Evolutionary conservation across 129 eudicot species (phyloP).

Genomic region (Chrysanthemum seticuspe): DNA sequence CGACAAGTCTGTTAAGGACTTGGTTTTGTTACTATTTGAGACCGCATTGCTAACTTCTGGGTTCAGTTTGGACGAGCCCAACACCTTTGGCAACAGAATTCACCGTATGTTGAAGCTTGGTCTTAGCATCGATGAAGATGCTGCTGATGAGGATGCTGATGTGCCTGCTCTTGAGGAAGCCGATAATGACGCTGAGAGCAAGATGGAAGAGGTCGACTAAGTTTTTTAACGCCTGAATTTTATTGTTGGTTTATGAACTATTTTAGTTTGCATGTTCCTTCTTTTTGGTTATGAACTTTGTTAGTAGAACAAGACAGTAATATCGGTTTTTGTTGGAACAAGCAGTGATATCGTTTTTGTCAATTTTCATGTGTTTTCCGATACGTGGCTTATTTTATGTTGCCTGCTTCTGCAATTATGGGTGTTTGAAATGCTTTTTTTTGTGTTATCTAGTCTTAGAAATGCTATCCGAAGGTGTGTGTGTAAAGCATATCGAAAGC

Average conservation of each 20-base stretch:
- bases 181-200: constrained; percentile 82
- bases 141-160: constrained; percentile 58
- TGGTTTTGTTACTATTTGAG: constrained; percentile 85
- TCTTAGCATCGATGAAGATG: constrained; percentile 91
- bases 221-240: neutral
- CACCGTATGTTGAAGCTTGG: constrained; percentile 95
- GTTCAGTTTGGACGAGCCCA: constrained; percentile 93
- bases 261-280: neutral
- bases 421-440: too few species aligned
- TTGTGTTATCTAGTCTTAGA: too few species aligned
- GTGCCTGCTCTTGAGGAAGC: constrained; percentile 88
- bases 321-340: neutral
- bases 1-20: constrained; percentile 89
- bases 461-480: too few species aligned
- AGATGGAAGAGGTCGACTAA: constrained; percentile 99
- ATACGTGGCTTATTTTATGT: too few species aligned
- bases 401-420: too few species aligned
- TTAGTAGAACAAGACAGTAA: neutral
- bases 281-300: neutral
- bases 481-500: too few species aligned
- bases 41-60: constrained; percentile 92
- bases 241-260: neutral
- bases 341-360: too few species aligned
- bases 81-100: constrained; percentile 89
- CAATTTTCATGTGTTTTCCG: too few species aligned